phyloP scores from a whole-genome alignment of 2,329 filamentous ascomycete species.

The Xylariaceae sp. region DNA sequence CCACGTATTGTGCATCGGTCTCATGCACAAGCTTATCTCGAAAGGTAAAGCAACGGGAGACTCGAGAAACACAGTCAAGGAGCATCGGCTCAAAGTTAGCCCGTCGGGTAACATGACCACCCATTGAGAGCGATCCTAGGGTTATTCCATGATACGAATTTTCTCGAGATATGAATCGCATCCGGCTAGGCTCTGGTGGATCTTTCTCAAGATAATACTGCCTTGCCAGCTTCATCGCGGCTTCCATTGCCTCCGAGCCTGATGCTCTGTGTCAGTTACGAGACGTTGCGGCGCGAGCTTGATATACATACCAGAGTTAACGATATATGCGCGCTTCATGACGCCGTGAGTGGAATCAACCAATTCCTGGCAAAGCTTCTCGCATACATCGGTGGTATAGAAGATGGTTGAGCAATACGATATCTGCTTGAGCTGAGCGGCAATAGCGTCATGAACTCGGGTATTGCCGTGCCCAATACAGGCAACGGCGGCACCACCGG shows the following conservation, averaged over 20 bases:
- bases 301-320: constrained; percentile 43
- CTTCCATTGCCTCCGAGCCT: constrained; percentile 71
- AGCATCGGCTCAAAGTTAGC: constrained; percentile 69
- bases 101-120: constrained; percentile 67
- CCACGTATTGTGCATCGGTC: constrained; percentile 64
- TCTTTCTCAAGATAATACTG: constrained; percentile 66
- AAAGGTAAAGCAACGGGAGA: constrained; percentile 73
- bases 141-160: constrained; percentile 78
- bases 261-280: constrained; percentile 3
- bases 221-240: constrained; percentile 65
- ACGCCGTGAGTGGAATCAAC: constrained; percentile 41
- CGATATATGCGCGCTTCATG: constrained; percentile 46
- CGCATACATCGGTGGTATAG: constrained; percentile 34
- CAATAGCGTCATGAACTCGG: constrained; percentile 50
- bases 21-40: constrained; percentile 60
- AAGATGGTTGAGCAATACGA: constrained; percentile 51
- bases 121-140: constrained; percentile 68
- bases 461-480: constrained; percentile 54
- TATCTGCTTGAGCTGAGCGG: constrained; percentile 48
- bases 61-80: constrained; percentile 60
- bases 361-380: constrained; percentile 38
- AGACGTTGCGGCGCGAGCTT: neutral
- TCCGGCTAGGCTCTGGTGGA: constrained; percentile 60
- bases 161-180: constrained; percentile 69
- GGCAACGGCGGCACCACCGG: constrained; percentile 54